A percentile compares a stretch with the other conserved stretches of the same genome.
Evolutionary conservation across 2,329 filamentous ascomycete species (phyloP).

Genomic region (Claviceps spartinae): DNA sequence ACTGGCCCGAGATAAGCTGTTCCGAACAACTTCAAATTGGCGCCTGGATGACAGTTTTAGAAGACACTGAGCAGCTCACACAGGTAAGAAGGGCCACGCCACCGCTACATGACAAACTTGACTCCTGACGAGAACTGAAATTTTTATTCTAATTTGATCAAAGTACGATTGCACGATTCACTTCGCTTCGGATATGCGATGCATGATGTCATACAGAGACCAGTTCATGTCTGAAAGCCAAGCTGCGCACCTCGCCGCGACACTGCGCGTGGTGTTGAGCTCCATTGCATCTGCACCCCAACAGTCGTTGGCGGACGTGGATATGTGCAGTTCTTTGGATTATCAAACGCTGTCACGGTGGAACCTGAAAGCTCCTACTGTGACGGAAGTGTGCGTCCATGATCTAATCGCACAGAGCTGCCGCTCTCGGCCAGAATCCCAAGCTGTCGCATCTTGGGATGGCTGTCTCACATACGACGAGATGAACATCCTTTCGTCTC

Average conservation of each 20-base stretch:
- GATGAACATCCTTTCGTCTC: slow-evolving; percentile 1
- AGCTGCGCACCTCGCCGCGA: background rate
- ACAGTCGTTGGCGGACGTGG: background rate
- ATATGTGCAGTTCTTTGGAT: background rate
- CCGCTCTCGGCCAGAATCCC: background rate
- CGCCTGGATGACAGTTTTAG: no score
- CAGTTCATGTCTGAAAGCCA: background rate
- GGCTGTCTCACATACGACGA: slow-evolving; percentile 4
- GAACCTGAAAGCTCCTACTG: background rate
- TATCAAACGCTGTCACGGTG: background rate
- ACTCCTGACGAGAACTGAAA: no score
- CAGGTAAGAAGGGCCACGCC: no score
- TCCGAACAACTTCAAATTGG: no score
- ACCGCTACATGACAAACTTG: no score
- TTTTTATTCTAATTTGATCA: no score
- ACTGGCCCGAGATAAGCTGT: no score
- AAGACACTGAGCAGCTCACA: no score
- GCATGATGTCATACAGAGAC: background rate
- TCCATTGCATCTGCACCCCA: background rate
- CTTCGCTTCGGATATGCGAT: background rate
- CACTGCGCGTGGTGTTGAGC: background rate
- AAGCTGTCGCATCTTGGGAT: slow-evolving; percentile 4
- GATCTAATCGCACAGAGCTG: background rate
- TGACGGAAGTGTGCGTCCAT: background rate
- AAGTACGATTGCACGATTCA: background rate